A percentile compares a stretch with the other conserved stretches of the same genome.
Evolutionary conservation across 768 basidiomycete species (phyloP).

Genomic region (Auricularia cornea): DNA sequence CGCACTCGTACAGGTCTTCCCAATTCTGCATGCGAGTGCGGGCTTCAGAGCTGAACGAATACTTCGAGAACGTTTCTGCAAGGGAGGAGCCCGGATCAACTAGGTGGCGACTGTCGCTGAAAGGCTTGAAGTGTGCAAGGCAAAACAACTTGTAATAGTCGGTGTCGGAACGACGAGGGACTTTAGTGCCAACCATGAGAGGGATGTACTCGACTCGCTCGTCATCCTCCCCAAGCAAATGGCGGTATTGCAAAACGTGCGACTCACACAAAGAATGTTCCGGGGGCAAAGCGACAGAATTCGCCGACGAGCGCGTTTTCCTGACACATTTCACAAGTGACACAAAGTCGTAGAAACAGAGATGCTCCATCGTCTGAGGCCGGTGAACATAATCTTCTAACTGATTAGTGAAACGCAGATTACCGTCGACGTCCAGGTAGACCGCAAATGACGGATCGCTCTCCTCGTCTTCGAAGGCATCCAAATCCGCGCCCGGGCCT

Average conservation of each 20-base stretch:
- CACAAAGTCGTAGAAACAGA: too few species aligned
- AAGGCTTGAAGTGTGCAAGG: slow-evolving; percentile 18
- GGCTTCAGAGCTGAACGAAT: not conserved
- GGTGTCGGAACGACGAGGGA: slow-evolving; percentile 3
- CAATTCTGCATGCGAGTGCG: slow-evolving; percentile 1
- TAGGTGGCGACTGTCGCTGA: slow-evolving; percentile 1
- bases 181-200: slow-evolving; percentile 9
- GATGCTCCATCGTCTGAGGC: too few species aligned
- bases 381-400: too few species aligned
- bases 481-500: too few species aligned
- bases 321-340: too few species aligned
- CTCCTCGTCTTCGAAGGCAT: too few species aligned
- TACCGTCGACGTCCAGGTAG: too few species aligned
- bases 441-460: too few species aligned
- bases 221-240: slow-evolving; percentile 17
- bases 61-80: not conserved
- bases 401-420: too few species aligned
- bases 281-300: too few species aligned
- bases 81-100: not conserved
- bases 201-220: slow-evolving; percentile 5
- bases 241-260: slow-evolving; percentile 14
- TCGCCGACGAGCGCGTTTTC: too few species aligned
- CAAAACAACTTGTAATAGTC: slow-evolving; percentile 11
- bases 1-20: slow-evolving; percentile 27
- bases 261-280: too few species aligned